A percentile compares a stretch with the other conserved stretches of the same genome.
Conservation (phyloP, 2,329 filamentous ascomycete species). For the Helotiales sp. region DNA sequence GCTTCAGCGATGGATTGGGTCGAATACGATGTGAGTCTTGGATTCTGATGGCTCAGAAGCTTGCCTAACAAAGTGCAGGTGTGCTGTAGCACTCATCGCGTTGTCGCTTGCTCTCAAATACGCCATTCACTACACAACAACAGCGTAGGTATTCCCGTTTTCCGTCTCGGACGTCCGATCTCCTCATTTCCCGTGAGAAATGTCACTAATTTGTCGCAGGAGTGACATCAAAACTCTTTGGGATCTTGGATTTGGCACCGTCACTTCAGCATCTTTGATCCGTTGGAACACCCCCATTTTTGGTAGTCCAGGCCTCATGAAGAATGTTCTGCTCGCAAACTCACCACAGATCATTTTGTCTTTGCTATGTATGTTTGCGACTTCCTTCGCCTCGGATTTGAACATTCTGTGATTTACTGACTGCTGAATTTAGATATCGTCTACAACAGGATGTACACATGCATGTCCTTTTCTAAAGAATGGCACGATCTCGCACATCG, state of each 20-base stretch:
- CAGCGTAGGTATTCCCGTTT: constrained; percentile 20
- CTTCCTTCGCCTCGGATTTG: not conserved
- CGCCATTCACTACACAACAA: constrained; percentile 27
- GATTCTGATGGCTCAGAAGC: not conserved
- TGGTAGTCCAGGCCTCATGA: constrained; percentile 27
- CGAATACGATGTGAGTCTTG: constrained; percentile 25
- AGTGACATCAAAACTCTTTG: constrained; percentile 29
- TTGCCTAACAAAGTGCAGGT: constrained; percentile 13
- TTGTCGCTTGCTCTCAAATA: constrained; percentile 21
- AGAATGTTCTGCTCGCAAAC: constrained; percentile 41
- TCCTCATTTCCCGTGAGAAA: not conserved
- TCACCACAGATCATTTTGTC: constrained; percentile 43
- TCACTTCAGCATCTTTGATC: constrained; percentile 25
- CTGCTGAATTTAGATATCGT: constrained; percentile 31
- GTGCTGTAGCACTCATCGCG: constrained; percentile 25
- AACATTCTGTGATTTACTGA: not conserved
- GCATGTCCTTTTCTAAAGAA: constrained; percentile 31
- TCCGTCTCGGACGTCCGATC: not conserved
- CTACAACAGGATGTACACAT: constrained; percentile 42
- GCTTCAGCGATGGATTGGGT: constrained; percentile 18
- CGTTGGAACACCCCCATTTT: constrained; percentile 27
- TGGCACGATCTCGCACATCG: constrained; percentile 36
- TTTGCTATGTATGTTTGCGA: constrained; percentile 33
- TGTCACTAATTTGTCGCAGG: constrained; percentile 2
- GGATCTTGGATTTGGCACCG: constrained; percentile 27